Evolutionary conservation across 2,329 filamentous ascomycete species (phyloP).

Genomic region (Daldinia sp.): DNA sequence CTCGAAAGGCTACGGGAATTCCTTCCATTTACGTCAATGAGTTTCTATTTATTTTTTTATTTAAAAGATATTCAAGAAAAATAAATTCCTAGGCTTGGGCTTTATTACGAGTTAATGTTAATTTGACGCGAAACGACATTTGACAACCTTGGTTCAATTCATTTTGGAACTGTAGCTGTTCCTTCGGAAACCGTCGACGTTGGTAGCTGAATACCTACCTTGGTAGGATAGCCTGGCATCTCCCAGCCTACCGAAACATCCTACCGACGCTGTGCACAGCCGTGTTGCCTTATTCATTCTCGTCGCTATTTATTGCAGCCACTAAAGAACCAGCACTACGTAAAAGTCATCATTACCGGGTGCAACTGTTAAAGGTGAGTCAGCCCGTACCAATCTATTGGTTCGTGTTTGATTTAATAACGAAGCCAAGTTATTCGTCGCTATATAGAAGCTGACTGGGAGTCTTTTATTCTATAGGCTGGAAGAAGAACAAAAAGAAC

Average conservation of each 20-base stretch:
- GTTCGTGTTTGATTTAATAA: slow-evolving; percentile 7
- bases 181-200: slow-evolving; percentile 17
- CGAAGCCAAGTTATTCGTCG: slow-evolving; percentile 30
- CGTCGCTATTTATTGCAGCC: slow-evolving; percentile 31
- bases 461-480: slow-evolving; percentile 33
- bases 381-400: slow-evolving; percentile 38
- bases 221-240: slow-evolving; percentile 5
- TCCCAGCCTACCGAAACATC: slow-evolving; percentile 27
- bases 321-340: slow-evolving; percentile 18
- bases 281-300: slow-evolving; percentile 19
- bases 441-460: slow-evolving; percentile 43
- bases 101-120: slow-evolving; percentile 15
- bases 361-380: slow-evolving; percentile 41
- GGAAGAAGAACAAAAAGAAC: too few species aligned
- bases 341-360: slow-evolving; percentile 36
- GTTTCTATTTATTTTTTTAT: background rate
- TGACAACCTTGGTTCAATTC: slow-evolving; percentile 35
- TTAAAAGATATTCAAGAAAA: too few species aligned
- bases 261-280: slow-evolving; percentile 28
- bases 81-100: too few species aligned
- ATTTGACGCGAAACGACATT: slow-evolving; percentile 25
- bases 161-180: slow-evolving; percentile 22
- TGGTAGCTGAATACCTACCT: slow-evolving; percentile 22
- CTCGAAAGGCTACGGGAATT: slow-evolving; percentile 1
- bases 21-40: background rate